Percentiles rank a stretch among this genome's conserved stretches.
phyloP scores from a whole-genome alignment of 75 land plant genomes.

The Chamaecyparis obtusa region DNA sequence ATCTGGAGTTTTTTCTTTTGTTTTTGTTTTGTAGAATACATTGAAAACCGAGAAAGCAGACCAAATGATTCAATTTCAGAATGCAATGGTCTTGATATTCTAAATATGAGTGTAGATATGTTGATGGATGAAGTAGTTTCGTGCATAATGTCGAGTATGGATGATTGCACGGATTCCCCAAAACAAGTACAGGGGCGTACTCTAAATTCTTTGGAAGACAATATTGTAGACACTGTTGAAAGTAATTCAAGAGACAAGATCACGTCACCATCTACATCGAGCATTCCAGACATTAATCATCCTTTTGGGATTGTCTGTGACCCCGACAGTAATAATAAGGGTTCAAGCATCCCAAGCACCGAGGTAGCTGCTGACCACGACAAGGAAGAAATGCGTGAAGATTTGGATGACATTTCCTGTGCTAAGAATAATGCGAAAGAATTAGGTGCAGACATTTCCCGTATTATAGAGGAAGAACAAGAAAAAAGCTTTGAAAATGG shows the following conservation, averaged over 20 bases:
- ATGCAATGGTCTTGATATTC: background rate
- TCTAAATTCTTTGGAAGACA: background rate
- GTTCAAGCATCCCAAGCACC: background rate
- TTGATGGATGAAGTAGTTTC: conserved; percentile 12
- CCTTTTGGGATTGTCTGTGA: background rate
- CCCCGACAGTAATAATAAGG: background rate
- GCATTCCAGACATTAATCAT: background rate
- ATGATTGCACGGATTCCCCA: background rate
- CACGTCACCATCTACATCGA: background rate
- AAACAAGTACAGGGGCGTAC: background rate
- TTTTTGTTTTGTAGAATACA: background rate
- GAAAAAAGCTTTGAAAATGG: background rate
- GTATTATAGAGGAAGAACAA: background rate
- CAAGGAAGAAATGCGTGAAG: background rate
- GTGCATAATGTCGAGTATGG: background rate
- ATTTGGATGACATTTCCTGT: background rate
- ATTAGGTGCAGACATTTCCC: background rate
- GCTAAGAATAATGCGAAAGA: background rate
- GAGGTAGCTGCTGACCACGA: background rate
- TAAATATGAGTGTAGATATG: conserved; percentile 2
- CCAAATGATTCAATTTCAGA: background rate
- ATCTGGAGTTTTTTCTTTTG: background rate
- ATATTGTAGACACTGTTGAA: background rate
- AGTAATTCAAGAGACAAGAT: background rate
- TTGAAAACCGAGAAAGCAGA: background rate